Evolutionary conservation across 805 yeast species (phyloP).

Genomic region (Hanseniaspora opuntiae): DNA sequence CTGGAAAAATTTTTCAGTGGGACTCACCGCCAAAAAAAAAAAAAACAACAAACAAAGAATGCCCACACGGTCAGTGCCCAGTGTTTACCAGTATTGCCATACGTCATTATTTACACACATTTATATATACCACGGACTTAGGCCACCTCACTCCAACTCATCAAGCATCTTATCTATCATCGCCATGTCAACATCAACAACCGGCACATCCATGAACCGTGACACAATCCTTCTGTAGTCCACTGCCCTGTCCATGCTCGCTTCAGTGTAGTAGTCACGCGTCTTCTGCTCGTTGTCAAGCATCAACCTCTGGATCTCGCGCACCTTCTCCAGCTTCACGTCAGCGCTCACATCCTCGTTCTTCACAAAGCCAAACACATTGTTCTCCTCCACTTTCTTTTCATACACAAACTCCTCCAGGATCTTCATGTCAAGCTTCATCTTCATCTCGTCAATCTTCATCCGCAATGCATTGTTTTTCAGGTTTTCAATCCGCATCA

Average conservation of each 20-base stretch:
- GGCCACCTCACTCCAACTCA: slow-evolving; percentile 18
- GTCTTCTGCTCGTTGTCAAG: slow-evolving; percentile 24
- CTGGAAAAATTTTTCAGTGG: too few relatives aligned
- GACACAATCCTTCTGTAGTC: slow-evolving; percentile 31
- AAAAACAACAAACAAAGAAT: too few relatives aligned
- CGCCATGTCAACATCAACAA: slow-evolving; percentile 18
- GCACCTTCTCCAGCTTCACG: neutral
- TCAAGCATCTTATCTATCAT: slow-evolving; percentile 22
- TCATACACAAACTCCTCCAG: slow-evolving; percentile 7
- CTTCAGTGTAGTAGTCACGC: slow-evolving; percentile 42
- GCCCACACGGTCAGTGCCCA: too few relatives aligned
- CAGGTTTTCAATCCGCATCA: slow-evolving; percentile 17
- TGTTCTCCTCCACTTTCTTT: slow-evolving; percentile 28
- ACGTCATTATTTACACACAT: neutral
- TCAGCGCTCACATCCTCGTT: slow-evolving; percentile 19
- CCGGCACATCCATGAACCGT: slow-evolving; percentile 22
- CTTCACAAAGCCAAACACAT: slow-evolving; percentile 34
- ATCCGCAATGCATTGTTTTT: neutral
- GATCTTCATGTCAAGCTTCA: neutral
- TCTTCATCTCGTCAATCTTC: slow-evolving; percentile 3
- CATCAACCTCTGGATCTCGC: neutral
- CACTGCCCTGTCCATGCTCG: slow-evolving; percentile 39
- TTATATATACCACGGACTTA: neutral
- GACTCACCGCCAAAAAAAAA: too few relatives aligned
- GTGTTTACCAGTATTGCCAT: neutral